Evolutionary conservation across 208 protist genomes (phyloP).

Genomic region (Trypanosoma conorhini): DNA sequence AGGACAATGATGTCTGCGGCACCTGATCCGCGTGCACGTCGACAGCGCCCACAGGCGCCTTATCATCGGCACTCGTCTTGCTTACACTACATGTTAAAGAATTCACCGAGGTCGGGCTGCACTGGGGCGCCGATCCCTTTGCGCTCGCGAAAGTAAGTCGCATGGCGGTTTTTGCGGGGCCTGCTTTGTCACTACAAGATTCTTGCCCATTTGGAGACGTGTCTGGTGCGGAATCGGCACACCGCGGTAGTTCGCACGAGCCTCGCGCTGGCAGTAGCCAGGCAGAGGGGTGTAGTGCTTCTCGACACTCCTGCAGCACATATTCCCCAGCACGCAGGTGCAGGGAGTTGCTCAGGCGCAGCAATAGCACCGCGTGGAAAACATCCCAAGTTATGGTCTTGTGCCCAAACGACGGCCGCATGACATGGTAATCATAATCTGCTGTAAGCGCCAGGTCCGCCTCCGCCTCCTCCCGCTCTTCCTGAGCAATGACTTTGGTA

Average conservation of each 20-base stretch:
- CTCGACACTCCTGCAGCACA: background rate
- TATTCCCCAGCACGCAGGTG: background rate
- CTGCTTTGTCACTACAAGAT: background rate
- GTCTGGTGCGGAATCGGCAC: background rate
- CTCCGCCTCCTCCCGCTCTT: background rate
- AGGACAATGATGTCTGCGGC: background rate
- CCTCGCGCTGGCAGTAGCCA: background rate
- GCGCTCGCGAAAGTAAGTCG: background rate
- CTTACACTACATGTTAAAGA: background rate
- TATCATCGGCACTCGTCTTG: background rate
- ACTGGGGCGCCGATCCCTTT: background rate
- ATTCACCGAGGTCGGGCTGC: background rate
- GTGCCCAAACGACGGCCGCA: constrained; percentile 4
- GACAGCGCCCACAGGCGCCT: background rate
- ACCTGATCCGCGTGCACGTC: background rate
- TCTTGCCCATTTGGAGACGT: background rate
- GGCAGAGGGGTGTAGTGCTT: background rate
- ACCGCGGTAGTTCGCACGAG: background rate
- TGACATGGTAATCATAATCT: constrained; percentile 12
- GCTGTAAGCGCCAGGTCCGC: background rate
- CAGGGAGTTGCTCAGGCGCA: constrained; percentile 4
- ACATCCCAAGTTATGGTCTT: constrained; percentile 10
- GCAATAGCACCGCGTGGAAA: constrained; percentile 10
- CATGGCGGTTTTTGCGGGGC: background rate
- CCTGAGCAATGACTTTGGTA: background rate